A percentile compares a stretch with the other conserved stretches of the same genome.
phyloP scores from a whole-genome alignment of 768 basidiomycete genomes.

The Pisolithus sp. region DNA sequence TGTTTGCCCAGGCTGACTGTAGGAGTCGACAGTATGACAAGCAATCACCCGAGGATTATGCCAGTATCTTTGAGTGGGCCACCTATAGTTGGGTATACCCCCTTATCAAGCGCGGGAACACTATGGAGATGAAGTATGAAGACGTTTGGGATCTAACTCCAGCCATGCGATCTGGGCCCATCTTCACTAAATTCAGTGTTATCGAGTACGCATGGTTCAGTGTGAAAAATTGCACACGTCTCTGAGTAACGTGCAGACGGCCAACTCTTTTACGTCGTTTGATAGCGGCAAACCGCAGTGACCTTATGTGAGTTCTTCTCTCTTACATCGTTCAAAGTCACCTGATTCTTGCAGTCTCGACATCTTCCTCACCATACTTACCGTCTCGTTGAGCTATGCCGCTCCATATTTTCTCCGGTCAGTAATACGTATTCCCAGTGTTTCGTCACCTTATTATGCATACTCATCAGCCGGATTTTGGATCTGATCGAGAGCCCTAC shows the following conservation, averaged over 20 bases:
- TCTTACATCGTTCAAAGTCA: background rate
- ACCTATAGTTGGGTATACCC: constrained; percentile 70
- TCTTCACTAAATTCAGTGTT: constrained; percentile 45
- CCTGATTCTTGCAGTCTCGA: constrained; percentile 42
- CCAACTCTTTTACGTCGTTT: constrained; percentile 36
- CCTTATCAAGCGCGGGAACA: constrained; percentile 45
- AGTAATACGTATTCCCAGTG: constrained; percentile 7
- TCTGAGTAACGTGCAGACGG: constrained; percentile 12
- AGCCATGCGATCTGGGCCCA: constrained; percentile 55
- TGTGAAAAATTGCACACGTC: background rate
- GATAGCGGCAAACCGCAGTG: constrained; percentile 40
- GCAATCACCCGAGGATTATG: constrained; percentile 64
- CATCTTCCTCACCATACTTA: constrained; percentile 57
- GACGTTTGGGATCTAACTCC: constrained; percentile 73
- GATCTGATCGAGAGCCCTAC: constrained; percentile 48
- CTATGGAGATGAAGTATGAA: constrained; percentile 55
- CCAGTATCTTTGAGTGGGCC: constrained; percentile 62
- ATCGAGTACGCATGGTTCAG: constrained; percentile 14
- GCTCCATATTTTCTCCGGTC: constrained; percentile 83
- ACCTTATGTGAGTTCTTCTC: constrained; percentile 29
- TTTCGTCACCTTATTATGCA: background rate
- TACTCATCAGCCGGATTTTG: constrained; percentile 43
- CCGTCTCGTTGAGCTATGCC: constrained; percentile 71
- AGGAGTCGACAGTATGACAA: constrained; percentile 17
- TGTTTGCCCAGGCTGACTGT: background rate